These are phyloP conservation scores for Saitozyma podzolica DNA, from an alignment of 768 basidiomycete species.

Conservation along the genomic window DNA sequence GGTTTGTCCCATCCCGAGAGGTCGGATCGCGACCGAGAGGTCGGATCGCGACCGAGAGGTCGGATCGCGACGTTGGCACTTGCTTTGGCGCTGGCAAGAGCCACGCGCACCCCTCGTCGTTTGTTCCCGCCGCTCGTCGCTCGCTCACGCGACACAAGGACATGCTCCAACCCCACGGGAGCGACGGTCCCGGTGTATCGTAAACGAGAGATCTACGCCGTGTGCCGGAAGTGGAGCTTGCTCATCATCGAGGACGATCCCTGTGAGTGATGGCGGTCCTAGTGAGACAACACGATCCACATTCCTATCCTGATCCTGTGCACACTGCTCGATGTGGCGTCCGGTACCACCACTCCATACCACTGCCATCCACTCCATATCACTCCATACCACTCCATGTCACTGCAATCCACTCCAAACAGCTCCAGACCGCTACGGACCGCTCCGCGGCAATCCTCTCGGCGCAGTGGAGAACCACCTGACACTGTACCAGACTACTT, in stretches of 20 bases:
- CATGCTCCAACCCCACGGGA: slow-evolving; percentile 75
- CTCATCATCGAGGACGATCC: slow-evolving; percentile 77
- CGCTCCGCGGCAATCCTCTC: no score
- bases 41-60: no score
- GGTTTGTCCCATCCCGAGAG: not conserved
- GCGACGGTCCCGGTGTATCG: slow-evolving; percentile 63
- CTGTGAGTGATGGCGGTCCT: slow-evolving; percentile 16
- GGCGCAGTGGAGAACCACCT: slow-evolving; percentile 24
- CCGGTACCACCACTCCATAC: no score
- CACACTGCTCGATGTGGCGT: no score
- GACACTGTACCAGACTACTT: slow-evolving; percentile 42
- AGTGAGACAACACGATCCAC: no score
- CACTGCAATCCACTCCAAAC: no score
- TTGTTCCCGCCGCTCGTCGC: not conserved
- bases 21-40: no score
- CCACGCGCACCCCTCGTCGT: not conserved
- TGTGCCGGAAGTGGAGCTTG: slow-evolving; percentile 73
- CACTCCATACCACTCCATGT: no score
- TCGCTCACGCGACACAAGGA: slow-evolving; percentile 10
- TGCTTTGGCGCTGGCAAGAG: no score
- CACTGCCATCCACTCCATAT: slow-evolving; percentile 23
- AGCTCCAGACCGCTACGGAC: no score
- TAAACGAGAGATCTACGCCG: slow-evolving; percentile 72
- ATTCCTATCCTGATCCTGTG: no score
- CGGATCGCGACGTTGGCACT: no score